These are phyloP conservation scores for Gilbertella persicaria DNA, from an alignment of 371 early-diverging fungal species.

Conservation along the genomic window DNA sequence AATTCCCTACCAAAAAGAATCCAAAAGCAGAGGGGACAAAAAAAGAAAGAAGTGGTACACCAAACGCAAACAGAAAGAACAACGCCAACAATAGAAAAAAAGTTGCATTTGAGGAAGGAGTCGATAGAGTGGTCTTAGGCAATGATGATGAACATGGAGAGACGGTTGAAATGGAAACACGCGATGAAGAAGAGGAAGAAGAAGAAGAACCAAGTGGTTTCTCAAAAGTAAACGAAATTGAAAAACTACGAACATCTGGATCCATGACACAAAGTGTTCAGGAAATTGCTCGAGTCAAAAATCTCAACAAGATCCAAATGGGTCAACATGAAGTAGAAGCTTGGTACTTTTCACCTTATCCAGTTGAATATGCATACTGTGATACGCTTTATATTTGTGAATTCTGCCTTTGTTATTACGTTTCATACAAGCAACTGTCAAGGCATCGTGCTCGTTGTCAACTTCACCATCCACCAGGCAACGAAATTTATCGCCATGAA, in stretches of 20 bases:
- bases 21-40: conserved; percentile 54
- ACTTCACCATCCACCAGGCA: conserved; percentile 92
- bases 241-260: conserved; percentile 88
- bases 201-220: conserved; percentile 50
- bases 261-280: conserved; percentile 94
- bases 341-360: conserved; percentile 99
- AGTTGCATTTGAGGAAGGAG: conserved; percentile 8
- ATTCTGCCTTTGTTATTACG: conserved; percentile 88
- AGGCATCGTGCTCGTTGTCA: conserved; percentile 80
- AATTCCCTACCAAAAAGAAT: conserved; percentile 56
- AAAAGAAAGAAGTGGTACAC: conserved; percentile 29
- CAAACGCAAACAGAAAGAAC: conserved; percentile 21
- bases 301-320: conserved; percentile 91
- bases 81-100: conserved; percentile 14
- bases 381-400: conserved; percentile 87
- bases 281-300: conserved; percentile 94
- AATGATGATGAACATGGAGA: conserved; percentile 20
- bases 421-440: conserved; percentile 60
- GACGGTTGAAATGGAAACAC: conserved; percentile 14
- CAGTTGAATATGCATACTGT: conserved; percentile 75
- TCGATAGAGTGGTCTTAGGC: conserved; percentile 18
- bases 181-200: conserved; percentile 26
- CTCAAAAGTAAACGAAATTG: conserved; percentile 90
- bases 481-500: conserved; percentile 87
- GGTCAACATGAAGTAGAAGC: conserved; percentile 95